Evolutionary conservation across 2,329 filamentous ascomycete genomes (phyloP).

Genomic region (Bipolaris oryzae): DNA sequence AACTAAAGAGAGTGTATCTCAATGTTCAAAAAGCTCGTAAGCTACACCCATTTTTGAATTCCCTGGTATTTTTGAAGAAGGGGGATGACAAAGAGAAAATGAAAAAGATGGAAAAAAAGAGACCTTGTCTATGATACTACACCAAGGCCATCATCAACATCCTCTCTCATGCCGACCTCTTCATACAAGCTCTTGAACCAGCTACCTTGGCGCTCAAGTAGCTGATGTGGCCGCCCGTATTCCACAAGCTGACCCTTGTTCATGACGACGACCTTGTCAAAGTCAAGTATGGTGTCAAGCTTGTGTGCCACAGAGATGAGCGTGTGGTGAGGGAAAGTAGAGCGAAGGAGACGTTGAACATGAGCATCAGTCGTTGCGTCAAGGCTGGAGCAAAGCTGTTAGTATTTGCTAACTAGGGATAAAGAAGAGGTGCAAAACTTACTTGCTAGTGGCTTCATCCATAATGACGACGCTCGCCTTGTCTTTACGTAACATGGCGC

Average conservation of each 20-base stretch:
- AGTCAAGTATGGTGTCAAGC: slow-evolving; percentile 61
- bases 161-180: slow-evolving; percentile 17
- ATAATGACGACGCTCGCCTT: slow-evolving; percentile 37
- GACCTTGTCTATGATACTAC: background rate
- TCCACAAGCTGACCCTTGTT: slow-evolving; percentile 58
- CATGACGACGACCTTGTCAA: slow-evolving; percentile 60
- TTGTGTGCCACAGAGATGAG: slow-evolving; percentile 65
- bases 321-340: slow-evolving; percentile 62
- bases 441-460: slow-evolving; percentile 46
- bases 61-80: background rate
- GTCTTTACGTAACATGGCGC: slow-evolving; percentile 58
- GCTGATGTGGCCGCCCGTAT: slow-evolving; percentile 38
- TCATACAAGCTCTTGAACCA: slow-evolving; percentile 43
- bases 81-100: no score
- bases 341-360: slow-evolving; percentile 63
- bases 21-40: background rate
- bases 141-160: slow-evolving; percentile 1
- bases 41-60: background rate
- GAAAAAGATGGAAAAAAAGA: background rate
- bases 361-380: slow-evolving; percentile 63
- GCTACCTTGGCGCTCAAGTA: slow-evolving; percentile 38
- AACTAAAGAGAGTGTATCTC: background rate
- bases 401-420: background rate
- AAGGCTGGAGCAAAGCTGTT: slow-evolving; percentile 50
- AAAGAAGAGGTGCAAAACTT: slow-evolving; percentile 7